phyloP scores from a whole-genome alignment of 441 rosid genomes.

The Gossypium schwendimanii region DNA sequence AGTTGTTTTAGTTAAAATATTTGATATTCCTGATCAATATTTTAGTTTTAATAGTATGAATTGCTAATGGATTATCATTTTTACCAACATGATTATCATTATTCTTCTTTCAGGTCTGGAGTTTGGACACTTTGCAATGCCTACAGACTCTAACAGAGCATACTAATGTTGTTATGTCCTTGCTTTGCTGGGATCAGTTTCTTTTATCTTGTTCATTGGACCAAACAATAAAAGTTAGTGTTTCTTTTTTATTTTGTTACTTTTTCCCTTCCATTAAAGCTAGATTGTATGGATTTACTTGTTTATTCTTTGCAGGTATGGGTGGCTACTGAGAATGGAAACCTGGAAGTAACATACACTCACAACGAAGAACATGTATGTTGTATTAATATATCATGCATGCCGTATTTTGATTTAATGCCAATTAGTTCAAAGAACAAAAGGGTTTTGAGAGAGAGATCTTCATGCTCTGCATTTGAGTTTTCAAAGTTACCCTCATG shows the following conservation, averaged over 20 bases:
- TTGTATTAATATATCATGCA: slow-evolving; percentile 6
- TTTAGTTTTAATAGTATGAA: not conserved
- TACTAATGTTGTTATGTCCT: slow-evolving; percentile 83
- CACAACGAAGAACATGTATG: slow-evolving; percentile 59
- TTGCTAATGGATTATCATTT: not conserved
- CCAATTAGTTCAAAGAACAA: not conserved
- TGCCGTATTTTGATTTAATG: not conserved
- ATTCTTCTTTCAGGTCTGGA: slow-evolving; percentile 63
- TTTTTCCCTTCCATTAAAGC: not conserved
- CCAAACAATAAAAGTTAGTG: slow-evolving; percentile 39
- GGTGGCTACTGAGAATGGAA: slow-evolving; percentile 88
- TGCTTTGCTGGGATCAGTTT: slow-evolving; percentile 98
- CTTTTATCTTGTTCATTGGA: slow-evolving; percentile 95
- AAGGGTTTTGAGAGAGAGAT: not conserved
- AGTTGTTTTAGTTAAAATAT: slow-evolving; percentile 2
- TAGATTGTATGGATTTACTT: not conserved
- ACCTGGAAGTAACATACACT: slow-evolving; percentile 50
- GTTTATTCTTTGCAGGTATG: slow-evolving; percentile 51
- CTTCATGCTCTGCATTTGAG: too few relatives aligned
- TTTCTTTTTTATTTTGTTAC: not conserved
- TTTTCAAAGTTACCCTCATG: not conserved
- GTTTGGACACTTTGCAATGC: slow-evolving; percentile 81
- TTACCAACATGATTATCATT: not conserved
- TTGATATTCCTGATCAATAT: not conserved
- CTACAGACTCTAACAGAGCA: slow-evolving; percentile 76